These are phyloP conservation scores for Draba incana DNA, from an alignment of 345 rosid genomes.

Conservation along the genomic window DNA sequence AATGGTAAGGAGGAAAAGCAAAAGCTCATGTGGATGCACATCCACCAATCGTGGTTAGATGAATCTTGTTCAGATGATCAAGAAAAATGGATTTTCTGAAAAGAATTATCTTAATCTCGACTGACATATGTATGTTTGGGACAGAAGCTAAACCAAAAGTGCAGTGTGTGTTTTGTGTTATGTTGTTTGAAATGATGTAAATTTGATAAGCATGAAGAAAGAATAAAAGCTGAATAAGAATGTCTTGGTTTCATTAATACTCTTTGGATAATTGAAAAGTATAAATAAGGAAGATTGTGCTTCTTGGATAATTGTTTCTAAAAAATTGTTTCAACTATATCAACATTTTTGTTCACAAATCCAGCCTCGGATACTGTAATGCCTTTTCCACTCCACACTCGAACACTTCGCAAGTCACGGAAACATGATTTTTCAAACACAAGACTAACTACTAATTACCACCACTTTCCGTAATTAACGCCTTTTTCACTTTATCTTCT, in stretches of 20 bases:
- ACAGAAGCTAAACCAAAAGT: constrained; percentile 33
- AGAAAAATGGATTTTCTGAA: constrained; percentile 38
- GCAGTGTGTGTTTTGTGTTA: constrained; percentile 29
- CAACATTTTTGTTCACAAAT: background rate
- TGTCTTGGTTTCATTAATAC: constrained; percentile 18
- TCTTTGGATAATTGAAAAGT: constrained; percentile 7
- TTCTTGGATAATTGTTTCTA: background rate
- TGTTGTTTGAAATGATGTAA: constrained; percentile 22
- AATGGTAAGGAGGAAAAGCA: constrained; percentile 38
- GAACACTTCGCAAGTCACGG: constrained; percentile 34
- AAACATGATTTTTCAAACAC: constrained; percentile 35
- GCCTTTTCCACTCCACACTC: too few species aligned
- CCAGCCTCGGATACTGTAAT: constrained; percentile 28
- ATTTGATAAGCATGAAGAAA: constrained; percentile 6
- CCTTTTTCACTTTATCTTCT: constrained; percentile 36
- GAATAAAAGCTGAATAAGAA: constrained; percentile 6
- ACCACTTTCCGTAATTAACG: constrained; percentile 42
- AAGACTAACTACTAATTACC: constrained; percentile 32
- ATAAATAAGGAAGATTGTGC: background rate
- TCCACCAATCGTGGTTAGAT: constrained; percentile 41
- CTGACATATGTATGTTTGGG: constrained; percentile 34
- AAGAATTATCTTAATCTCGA: constrained; percentile 4
- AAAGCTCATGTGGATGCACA: constrained; percentile 40
- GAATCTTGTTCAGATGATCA: constrained; percentile 33
- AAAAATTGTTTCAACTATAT: background rate